Evolutionary conservation across 108 stramenopile species (phyloP).

Genomic region (Chaetoceros muelleri): DNA sequence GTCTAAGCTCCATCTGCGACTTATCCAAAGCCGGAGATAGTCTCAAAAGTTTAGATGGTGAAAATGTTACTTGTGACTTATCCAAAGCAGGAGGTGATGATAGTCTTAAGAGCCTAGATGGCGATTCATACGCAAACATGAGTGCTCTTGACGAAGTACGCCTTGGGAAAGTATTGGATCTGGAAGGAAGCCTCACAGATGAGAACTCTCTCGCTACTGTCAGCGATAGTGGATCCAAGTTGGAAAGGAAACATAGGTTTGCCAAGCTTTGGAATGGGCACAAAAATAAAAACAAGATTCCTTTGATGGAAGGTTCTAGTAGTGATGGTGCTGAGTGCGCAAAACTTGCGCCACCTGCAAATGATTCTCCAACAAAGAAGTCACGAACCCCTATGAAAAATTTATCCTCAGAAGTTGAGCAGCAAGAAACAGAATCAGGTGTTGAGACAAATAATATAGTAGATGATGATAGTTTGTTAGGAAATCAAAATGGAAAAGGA

Average conservation of each 20-base stretch:
- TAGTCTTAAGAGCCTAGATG: too few species aligned
- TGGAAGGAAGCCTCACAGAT: background rate
- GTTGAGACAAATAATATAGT: background rate
- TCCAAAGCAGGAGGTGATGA: too few species aligned
- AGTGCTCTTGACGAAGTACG: background rate
- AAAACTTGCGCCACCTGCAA: background rate
- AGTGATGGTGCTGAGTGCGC: background rate
- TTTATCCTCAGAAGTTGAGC: background rate
- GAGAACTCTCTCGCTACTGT: background rate
- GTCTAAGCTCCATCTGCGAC: background rate
- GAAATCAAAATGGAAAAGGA: background rate
- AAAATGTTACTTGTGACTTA: too few species aligned
- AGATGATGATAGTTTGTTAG: background rate
- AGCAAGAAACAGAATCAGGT: background rate
- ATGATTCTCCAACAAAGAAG: background rate
- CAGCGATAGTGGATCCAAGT: background rate
- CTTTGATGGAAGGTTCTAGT: background rate
- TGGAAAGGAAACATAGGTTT: background rate
- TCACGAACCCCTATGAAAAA: background rate
- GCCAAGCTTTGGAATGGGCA: background rate
- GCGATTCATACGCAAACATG: background rate
- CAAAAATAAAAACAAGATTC: background rate
- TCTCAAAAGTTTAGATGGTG: background rate
- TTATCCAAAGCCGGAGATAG: background rate
- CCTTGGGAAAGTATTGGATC: background rate